phyloP scores from a whole-genome alignment of 805 yeast species.

The Blastobotrys peoriensis region DNA sequence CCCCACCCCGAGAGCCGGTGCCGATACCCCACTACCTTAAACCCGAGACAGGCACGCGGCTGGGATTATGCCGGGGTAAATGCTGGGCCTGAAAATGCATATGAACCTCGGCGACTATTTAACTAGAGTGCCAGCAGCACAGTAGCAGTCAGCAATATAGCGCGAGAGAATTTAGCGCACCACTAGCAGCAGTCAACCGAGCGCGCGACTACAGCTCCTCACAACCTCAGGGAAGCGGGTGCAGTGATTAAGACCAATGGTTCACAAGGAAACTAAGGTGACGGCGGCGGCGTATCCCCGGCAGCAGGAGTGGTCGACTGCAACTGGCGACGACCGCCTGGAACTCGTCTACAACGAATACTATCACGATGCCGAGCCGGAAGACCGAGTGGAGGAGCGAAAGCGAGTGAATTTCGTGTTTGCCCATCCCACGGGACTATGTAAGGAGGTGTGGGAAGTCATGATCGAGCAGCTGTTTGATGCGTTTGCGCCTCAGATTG shows the following conservation, averaged over 20 bases:
- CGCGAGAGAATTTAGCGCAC: too few relatives aligned
- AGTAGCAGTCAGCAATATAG: too few relatives aligned
- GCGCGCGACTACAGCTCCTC: too few relatives aligned
- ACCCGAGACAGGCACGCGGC: too few relatives aligned
- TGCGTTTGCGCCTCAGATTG: constrained; percentile 20
- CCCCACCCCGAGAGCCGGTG: not conserved
- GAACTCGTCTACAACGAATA: constrained; percentile 46
- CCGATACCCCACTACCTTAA: too few relatives aligned
- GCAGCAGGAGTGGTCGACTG: constrained; percentile 34
- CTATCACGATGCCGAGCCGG: constrained; percentile 11
- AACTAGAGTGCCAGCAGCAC: too few relatives aligned
- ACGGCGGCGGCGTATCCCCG: constrained; percentile 34
- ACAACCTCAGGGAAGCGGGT: too few relatives aligned
- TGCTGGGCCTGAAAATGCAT: too few relatives aligned
- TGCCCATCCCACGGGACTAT: constrained; percentile 58
- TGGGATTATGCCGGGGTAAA: too few relatives aligned
- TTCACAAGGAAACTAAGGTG: constrained; percentile 2
- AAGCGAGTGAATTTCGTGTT: constrained; percentile 45
- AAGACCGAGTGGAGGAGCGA: not conserved
- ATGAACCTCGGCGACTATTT: too few relatives aligned
- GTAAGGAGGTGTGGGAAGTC: constrained; percentile 57
- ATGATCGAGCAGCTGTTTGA: constrained; percentile 41
- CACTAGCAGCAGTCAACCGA: too few relatives aligned
- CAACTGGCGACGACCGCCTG: constrained; percentile 38
- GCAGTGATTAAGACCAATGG: too few relatives aligned